Conservation (phyloP, 306 rosid species). For the cucumber (Cucumis sativus) region Cucumber_9930_V3 NC_026658.2:23362501-23363000, state of each 20-base stretch:
- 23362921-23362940: constrained; percentile 59
- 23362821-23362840: constrained; percentile 95
- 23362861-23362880: constrained; percentile 79
- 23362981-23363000: not conserved
- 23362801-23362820: constrained; percentile 14
- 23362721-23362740: too few species aligned
- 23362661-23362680: too few species aligned
- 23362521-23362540: not conserved
- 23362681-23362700: too few species aligned
- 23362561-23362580: not conserved
- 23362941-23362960: constrained; percentile 58
- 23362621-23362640: not conserved
- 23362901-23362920: constrained; percentile 18
- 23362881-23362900: not conserved
- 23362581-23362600: not conserved
- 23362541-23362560: not conserved
- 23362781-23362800: not conserved
- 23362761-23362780: not conserved
- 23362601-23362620: not conserved
- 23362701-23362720: too few species aligned
- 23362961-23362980: not conserved
- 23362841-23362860: constrained; percentile 94
- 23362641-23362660: too few species aligned
- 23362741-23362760: too few species aligned
- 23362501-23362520: not conserved